Evolutionary conservation across 352 stramenopile species (phyloP).

Genomic region (Globisporangium apiculatum): DNA sequence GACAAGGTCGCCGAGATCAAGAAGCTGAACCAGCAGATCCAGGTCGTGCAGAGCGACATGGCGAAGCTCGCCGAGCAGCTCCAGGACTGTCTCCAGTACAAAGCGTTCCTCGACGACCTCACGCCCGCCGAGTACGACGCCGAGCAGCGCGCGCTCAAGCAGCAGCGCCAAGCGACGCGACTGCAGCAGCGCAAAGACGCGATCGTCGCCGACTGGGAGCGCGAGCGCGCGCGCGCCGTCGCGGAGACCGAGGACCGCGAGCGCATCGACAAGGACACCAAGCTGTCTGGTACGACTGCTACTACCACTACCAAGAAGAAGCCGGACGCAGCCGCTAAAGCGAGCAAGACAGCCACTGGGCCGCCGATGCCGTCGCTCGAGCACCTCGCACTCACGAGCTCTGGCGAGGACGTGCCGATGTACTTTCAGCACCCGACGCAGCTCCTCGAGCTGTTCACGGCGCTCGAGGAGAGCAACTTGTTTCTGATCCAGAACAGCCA

Average conservation of each 20-base stretch:
- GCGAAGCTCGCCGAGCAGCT: conserved; percentile 92
- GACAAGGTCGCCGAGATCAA: conserved; percentile 95
- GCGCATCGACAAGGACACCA: conserved; percentile 35
- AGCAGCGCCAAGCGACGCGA: conserved; percentile 44
- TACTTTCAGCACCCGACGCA: conserved; percentile 93
- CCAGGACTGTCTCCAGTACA: conserved; percentile 92
- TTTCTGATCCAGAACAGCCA: conserved; percentile 96
- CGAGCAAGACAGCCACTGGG: conserved; percentile 30
- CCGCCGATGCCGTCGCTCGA: conserved; percentile 67
- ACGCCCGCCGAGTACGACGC: conserved; percentile 81
- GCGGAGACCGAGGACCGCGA: conserved; percentile 71
- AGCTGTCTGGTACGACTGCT: conserved; percentile 1
- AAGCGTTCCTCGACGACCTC: conserved; percentile 90
- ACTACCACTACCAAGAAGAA: conserved; percentile 30
- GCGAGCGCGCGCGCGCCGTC: conserved; percentile 36
- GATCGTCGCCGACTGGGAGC: conserved; percentile 61
- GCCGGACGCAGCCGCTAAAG: conserved; percentile 13
- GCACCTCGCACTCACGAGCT: conserved; percentile 55
- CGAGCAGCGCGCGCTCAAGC: conserved; percentile 77
- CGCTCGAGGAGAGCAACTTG: conserved; percentile 93
- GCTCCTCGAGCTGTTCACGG: conserved; percentile 91
- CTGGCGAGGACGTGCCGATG: conserved; percentile 91
- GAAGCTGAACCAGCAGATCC: conserved; percentile 93
- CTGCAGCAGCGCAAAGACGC: conserved; percentile 70
- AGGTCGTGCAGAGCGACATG: conserved; percentile 92